Percentiles rank a stretch among this genome's conserved stretches.
Conservation (phyloP, 768 basidiomycete species). For the Mycena albidolilacea region DNA sequence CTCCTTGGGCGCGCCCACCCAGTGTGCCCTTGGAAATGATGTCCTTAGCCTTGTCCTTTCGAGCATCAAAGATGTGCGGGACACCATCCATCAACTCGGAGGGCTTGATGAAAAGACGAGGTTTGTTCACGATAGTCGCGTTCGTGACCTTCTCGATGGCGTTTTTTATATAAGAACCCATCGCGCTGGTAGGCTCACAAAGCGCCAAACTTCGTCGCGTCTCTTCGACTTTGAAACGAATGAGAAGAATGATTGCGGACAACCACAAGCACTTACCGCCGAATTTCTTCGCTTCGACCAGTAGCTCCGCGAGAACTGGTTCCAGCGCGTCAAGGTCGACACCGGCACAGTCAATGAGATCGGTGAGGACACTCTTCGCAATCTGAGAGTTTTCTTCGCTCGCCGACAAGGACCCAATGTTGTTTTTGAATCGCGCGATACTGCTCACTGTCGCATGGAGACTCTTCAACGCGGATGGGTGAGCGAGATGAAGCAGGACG, state of each 20-base stretch:
- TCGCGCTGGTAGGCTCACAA: conserved; percentile 68
- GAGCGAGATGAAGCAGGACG: conserved; percentile 71
- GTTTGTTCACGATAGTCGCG: conserved; percentile 71
- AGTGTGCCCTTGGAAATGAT: conserved; percentile 76
- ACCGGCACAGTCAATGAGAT: conserved; percentile 76
- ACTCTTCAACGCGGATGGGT: conserved; percentile 72
- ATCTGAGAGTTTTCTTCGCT: conserved; percentile 75
- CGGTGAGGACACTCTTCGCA: conserved; percentile 73
- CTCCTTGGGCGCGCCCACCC: conserved; percentile 52
- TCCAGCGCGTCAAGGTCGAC: conserved; percentile 71
- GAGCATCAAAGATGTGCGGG: conserved; percentile 56
- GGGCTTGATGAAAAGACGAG: conserved; percentile 80
- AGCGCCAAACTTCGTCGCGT: conserved; percentile 67
- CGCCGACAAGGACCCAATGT: conserved; percentile 67
- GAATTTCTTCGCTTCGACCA: conserved; percentile 51
- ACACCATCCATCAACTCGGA: conserved; percentile 79
- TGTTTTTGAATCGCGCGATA: conserved; percentile 70
- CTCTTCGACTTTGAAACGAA: conserved; percentile 61
- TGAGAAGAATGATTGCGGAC: conserved; percentile 22
- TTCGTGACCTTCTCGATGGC: conserved; percentile 62
- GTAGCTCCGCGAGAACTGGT: conserved; percentile 57
- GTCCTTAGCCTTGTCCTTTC: conserved; percentile 64
- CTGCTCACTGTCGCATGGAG: conserved; percentile 66
- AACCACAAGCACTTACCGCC: conserved; percentile 48
- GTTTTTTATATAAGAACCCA: conserved; percentile 59